phyloP scores from a whole-genome alignment of 345 rosid species.

The Melaleuca quinquenervia region DNA sequence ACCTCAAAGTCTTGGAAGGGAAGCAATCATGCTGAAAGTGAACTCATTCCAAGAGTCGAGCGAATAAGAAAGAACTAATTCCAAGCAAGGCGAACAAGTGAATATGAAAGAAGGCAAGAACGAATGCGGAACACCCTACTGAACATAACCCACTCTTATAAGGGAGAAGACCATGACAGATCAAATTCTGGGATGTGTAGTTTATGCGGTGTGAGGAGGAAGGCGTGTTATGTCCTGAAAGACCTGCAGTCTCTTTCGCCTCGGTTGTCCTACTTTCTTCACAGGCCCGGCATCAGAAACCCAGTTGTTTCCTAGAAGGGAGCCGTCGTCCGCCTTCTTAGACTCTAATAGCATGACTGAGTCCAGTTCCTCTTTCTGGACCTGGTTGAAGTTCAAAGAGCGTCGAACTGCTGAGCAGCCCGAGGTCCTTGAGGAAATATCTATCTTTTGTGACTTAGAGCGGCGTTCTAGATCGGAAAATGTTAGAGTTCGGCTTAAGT shows the following conservation, averaged over 20 bases:
- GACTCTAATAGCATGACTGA: background rate
- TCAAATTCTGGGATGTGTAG: background rate
- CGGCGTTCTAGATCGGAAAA: background rate
- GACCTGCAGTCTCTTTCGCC: slow-evolving; percentile 36
- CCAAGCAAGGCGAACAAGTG: background rate
- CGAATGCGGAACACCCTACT: background rate
- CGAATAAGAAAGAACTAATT: background rate
- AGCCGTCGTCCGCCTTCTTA: background rate
- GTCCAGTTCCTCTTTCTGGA: background rate
- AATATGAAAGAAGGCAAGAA: background rate
- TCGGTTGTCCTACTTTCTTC: background rate
- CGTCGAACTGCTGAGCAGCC: slow-evolving; percentile 5
- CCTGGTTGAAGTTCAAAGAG: slow-evolving; percentile 16
- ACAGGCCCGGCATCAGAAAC: background rate
- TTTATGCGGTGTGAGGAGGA: slow-evolving; percentile 6
- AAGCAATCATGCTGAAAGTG: background rate
- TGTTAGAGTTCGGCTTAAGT: background rate
- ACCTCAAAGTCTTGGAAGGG: background rate
- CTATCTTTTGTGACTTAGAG: background rate
- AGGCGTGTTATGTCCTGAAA: slow-evolving; percentile 42
- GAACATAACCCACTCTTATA: background rate
- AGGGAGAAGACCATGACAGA: background rate
- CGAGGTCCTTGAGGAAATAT: background rate
- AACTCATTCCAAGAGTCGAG: background rate
- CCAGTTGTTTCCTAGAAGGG: background rate